Evolutionary conservation across 805 yeast genomes (phyloP), one percentile per base, ranked within the genome.

Genomic region (Starmerella vitae): DNA sequence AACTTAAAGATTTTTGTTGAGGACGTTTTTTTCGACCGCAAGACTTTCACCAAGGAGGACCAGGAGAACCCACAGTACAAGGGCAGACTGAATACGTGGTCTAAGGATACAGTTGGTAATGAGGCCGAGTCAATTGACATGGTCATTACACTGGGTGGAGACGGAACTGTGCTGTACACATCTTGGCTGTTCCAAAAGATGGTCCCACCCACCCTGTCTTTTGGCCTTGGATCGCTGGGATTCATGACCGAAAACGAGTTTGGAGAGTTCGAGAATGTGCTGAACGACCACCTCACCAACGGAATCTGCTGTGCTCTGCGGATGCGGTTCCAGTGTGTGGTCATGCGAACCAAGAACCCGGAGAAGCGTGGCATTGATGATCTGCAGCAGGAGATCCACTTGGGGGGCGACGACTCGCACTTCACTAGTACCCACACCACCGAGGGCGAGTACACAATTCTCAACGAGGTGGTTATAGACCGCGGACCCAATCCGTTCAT

Each of bases 401-500:
- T 60, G 45, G 62, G 67, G 5, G 60, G 54, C 38, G 58, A 27
- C 20, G 14, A 19, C 10, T 37, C 42, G 28, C 36, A 25, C 18
- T 36, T 44, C 30, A 22, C 12, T 12, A 17, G 36, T 4, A 36
- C 51, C 15, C 55, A 52, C 34, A 38, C 34, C 6, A 26, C 32
- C 6, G 54, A 42, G 66, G 80, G 46, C 14, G 46, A 42, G 30
- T 48, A 45, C 53, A 93, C 84, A 55, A 93, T 84, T 3, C 65
- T 88, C 45, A 86, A 86, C 57, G 97, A 86, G 57, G 62, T 88
- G 42, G 93, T 91, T 0, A 76, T 88, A 20, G 96, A 86, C 55
- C 66, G 97, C 36, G 97, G 97, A 0, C 94, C 95, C 3, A 78
- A 86, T 24, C 94, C 97, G 0, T 85, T 76, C 63, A 82, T 86